Evolutionary conservation across 192 early-diverging fungal species (phyloP).

Genomic region (Coemansia asiatica): DNA sequence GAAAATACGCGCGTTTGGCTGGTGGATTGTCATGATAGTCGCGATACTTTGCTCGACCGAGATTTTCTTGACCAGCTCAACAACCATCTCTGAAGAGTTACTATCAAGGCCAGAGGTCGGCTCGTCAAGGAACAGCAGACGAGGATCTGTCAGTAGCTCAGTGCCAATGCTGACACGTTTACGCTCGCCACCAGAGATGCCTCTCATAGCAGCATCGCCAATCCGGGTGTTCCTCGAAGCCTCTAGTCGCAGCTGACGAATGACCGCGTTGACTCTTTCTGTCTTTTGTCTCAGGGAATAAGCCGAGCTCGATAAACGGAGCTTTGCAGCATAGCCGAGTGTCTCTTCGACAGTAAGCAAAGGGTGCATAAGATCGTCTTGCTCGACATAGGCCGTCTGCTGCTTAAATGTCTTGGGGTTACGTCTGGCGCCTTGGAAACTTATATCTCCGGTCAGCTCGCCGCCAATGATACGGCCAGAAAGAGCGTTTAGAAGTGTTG

Average conservation of each 20-base stretch:
- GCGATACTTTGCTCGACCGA: slow-evolving; percentile 61
- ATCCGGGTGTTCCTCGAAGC: slow-evolving; percentile 58
- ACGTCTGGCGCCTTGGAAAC: slow-evolving; percentile 51
- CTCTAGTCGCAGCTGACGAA: slow-evolving; percentile 65
- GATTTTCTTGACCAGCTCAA: slow-evolving; percentile 61
- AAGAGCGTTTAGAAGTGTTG: slow-evolving; percentile 77
- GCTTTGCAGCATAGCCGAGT: slow-evolving; percentile 67
- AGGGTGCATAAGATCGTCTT: slow-evolving; percentile 59
- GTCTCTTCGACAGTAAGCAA: slow-evolving; percentile 77
- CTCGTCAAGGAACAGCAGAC: slow-evolving; percentile 58
- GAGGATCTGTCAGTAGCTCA: slow-evolving; percentile 59
- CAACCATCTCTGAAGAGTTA: slow-evolving; percentile 63
- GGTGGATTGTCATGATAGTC: slow-evolving; percentile 86
- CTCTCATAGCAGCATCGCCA: slow-evolving; percentile 50
- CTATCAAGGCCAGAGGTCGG: slow-evolving; percentile 71
- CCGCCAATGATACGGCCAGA: slow-evolving; percentile 69
- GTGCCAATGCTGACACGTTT: slow-evolving; percentile 55
- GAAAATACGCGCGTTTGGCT: slow-evolving; percentile 82
- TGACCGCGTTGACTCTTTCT: slow-evolving; percentile 61
- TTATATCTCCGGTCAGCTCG: slow-evolving; percentile 56
- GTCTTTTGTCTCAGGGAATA: slow-evolving; percentile 56
- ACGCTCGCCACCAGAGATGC: slow-evolving; percentile 59
- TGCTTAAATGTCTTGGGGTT: slow-evolving; percentile 39
- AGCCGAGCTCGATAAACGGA: slow-evolving; percentile 62
- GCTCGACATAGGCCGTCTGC: slow-evolving; percentile 52